Conservation (phyloP, 129 eudicot genomes). For the Ambrosia trifida region DNA sequence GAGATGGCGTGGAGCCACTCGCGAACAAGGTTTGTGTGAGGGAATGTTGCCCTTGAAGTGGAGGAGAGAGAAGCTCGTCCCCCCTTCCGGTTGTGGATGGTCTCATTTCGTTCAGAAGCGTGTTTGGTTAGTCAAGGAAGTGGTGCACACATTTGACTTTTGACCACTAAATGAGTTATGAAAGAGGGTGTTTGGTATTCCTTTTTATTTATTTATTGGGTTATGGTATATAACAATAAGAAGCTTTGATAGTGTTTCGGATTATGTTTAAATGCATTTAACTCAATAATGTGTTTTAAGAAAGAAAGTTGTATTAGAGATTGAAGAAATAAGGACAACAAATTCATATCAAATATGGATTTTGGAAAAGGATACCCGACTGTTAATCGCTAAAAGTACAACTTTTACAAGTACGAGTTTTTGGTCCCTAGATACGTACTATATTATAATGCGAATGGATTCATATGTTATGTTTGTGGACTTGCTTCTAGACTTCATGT, state of each 20-base stretch:
- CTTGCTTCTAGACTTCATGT: background rate
- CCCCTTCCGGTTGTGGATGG: too few species aligned
- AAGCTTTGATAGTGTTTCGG: background rate
- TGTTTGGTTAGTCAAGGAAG: too few species aligned
- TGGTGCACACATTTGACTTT: too few species aligned
- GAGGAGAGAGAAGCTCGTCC: too few species aligned
- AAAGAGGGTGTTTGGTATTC: background rate
- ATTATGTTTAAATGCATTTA: background rate
- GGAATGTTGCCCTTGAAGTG: too few species aligned
- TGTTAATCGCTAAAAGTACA: background rate
- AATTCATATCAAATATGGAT: slow-evolving; percentile 1
- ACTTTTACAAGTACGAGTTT: background rate
- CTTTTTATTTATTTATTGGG: background rate
- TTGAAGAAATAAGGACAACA: background rate
- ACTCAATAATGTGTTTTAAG: background rate
- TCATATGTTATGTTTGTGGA: slow-evolving; percentile 9
- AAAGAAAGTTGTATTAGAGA: background rate
- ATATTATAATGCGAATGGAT: slow-evolving; percentile 3
- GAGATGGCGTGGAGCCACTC: too few species aligned
- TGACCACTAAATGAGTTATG: background rate
- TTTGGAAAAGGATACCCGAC: background rate
- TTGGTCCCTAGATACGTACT: background rate
- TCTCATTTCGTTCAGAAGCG: too few species aligned
- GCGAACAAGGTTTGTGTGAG: too few species aligned
- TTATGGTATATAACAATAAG: background rate